phyloP scores from a whole-genome alignment of 2,329 filamentous ascomycete species.

The Penicillium fuscoglaucum region DNA sequence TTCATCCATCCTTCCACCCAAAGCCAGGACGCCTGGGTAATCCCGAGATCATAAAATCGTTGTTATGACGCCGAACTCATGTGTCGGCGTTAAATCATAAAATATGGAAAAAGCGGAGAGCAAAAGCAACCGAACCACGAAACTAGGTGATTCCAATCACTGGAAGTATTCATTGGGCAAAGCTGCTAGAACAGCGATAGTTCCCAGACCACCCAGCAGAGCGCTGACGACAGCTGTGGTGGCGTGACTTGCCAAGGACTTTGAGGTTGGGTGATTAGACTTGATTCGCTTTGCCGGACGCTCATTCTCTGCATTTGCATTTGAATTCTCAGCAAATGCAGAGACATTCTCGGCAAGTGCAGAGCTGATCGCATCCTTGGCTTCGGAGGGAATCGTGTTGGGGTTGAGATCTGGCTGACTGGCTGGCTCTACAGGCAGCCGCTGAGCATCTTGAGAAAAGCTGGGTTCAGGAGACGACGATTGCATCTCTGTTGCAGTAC shows the following conservation, averaged over 20 bases:
- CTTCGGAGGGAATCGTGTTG: constrained; percentile 11
- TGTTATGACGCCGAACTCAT: constrained; percentile 2
- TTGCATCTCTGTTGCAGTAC: constrained; percentile 35
- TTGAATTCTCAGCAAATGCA: constrained; percentile 10
- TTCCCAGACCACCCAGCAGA: constrained; percentile 44
- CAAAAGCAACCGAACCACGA: not conserved
- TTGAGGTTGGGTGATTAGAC: constrained; percentile 16
- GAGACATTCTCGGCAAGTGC: constrained; percentile 15
- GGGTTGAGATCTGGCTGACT: constrained; percentile 18
- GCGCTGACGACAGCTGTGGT: constrained; percentile 43
- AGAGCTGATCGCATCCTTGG: constrained; percentile 13
- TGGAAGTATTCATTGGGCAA: constrained; percentile 47
- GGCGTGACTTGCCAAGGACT: constrained; percentile 38
- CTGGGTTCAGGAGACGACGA: not conserved
- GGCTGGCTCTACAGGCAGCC: constrained; percentile 10
- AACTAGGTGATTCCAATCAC: constrained; percentile 16
- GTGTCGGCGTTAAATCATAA: constrained; percentile 3
- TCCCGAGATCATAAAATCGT: constrained; percentile 4
- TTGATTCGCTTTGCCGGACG: constrained; percentile 33
- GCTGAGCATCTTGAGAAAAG: constrained; percentile 30
- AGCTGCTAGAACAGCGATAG: constrained; percentile 43
- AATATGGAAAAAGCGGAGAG: not conserved
- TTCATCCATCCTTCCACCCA: not conserved
- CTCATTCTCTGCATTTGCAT: constrained; percentile 14
- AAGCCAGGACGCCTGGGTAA: constrained; percentile 9